Conservation (phyloP, 1,139 yeast species). For the Lodderomyces pseudojiufengensis region DNA sequence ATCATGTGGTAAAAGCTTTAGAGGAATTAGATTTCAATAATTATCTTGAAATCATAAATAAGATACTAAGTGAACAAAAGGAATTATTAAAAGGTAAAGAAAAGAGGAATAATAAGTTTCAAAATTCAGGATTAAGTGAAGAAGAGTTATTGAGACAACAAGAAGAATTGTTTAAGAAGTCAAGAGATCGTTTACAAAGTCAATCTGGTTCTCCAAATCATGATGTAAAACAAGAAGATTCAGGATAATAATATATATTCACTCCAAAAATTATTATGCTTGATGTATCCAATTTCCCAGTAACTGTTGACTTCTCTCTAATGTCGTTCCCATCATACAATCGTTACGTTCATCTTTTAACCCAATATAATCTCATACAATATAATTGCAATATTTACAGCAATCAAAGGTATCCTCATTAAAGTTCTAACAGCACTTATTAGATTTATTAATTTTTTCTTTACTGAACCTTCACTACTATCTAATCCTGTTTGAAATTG, state of each 20-base stretch:
- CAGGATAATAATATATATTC: too few species aligned
- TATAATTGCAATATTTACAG: conserved; percentile 36
- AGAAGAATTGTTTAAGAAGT: conserved; percentile 85
- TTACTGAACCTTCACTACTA: conserved; percentile 29
- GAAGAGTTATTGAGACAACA: conserved; percentile 91
- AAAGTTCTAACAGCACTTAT: conserved; percentile 47
- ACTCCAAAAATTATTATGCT: too few species aligned
- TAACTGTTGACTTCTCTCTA: not conserved
- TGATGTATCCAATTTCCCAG: too few species aligned
- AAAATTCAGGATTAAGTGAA: conserved; percentile 85
- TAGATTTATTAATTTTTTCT: conserved; percentile 37
- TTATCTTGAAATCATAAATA: conserved; percentile 78
- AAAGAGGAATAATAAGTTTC: conserved; percentile 88
- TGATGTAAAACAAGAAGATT: conserved; percentile 7
- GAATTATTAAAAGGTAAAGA: conserved; percentile 86
- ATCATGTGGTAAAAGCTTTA: conserved; percentile 89
- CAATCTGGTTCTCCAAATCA: conserved; percentile 13
- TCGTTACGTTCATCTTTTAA: not conserved
- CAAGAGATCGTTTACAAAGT: conserved; percentile 69
- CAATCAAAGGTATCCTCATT: conserved; percentile 44
- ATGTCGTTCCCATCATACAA: not conserved
- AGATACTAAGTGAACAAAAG: conserved; percentile 80
- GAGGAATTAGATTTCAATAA: conserved; percentile 84
- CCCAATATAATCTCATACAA: conserved; percentile 44
- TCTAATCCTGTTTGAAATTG: conserved; percentile 25